These are phyloP conservation scores for Chalaropsis thielavioides DNA, from an alignment of 2,329 filamentous ascomycete genomes.

Conservation along the genomic window DNA sequence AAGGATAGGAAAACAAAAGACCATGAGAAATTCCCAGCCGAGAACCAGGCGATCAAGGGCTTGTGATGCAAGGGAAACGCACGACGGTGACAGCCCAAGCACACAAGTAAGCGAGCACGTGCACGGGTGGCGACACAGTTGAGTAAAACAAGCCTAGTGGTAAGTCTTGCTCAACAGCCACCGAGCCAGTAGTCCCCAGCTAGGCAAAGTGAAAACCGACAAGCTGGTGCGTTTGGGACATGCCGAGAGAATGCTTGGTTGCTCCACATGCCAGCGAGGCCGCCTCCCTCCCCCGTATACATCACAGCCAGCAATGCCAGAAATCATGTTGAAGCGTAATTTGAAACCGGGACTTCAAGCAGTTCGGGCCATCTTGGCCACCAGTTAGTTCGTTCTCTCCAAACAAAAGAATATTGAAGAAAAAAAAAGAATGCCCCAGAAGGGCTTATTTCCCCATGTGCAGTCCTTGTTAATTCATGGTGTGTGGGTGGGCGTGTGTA, in stretches of 20 bases:
- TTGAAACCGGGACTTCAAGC: background rate
- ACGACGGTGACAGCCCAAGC: background rate
- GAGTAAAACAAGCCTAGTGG: too few species aligned
- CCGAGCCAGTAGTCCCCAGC: too few species aligned
- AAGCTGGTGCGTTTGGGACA: background rate
- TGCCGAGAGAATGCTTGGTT: background rate
- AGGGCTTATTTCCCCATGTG: conserved; percentile 15
- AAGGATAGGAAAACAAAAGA: conserved; percentile 11
- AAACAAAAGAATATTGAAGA: background rate
- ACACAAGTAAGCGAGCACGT: background rate
- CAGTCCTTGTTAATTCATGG: background rate
- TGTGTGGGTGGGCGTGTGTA: background rate
- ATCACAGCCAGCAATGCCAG: background rate
- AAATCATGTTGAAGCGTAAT: background rate
- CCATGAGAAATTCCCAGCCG: background rate
- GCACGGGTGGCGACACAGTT: background rate
- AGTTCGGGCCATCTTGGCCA: background rate
- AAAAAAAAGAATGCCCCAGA: conserved; percentile 15
- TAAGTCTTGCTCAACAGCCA: too few species aligned
- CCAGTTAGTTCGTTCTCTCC: background rate
- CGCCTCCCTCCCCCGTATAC: background rate
- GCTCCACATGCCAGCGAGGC: too few species aligned
- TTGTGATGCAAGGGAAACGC: background rate
- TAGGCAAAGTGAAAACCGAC: too few species aligned
- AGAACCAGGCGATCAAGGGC: background rate